A percentile compares a stretch with the other conserved stretches of the same genome.
phyloP scores from a whole-genome alignment of 352 stramenopile species.

The Phytophthora foliorum region DNA sequence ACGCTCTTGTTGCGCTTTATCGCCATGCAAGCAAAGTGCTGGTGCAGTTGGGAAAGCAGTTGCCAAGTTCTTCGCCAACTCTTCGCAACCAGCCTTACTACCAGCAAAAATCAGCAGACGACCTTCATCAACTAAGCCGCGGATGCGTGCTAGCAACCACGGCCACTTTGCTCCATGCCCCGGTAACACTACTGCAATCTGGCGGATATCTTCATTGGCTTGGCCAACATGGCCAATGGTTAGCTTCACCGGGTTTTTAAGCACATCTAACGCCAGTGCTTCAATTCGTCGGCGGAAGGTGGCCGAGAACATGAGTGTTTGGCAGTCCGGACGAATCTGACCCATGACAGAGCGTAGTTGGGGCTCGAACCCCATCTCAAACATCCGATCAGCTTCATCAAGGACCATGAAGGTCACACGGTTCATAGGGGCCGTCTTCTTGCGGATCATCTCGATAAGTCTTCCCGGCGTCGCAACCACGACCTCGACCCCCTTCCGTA shows the following conservation, averaged over 20 bases:
- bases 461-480: constrained; percentile 84
- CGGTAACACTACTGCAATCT: constrained; percentile 81
- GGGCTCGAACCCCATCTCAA: constrained; percentile 91
- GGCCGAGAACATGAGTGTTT: constrained; percentile 91
- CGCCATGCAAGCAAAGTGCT: constrained; percentile 74
- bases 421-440: constrained; percentile 67
- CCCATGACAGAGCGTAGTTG: constrained; percentile 86
- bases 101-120: constrained; percentile 90
- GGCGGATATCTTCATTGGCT: constrained; percentile 92
- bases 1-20: constrained; percentile 86
- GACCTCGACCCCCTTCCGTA: constrained; percentile 80
- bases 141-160: constrained; percentile 82
- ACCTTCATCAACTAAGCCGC: constrained; percentile 65
- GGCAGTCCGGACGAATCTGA: constrained; percentile 85
- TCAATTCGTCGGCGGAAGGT: constrained; percentile 85
- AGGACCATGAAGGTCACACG: constrained; percentile 91
- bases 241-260: constrained; percentile 86
- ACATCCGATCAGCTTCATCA: constrained; percentile 91
- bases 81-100: constrained; percentile 89
- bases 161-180: constrained; percentile 87
- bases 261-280: constrained; percentile 79
- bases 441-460: constrained; percentile 88
- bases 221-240: constrained; percentile 83
- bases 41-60: constrained; percentile 35
- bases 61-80: constrained; percentile 76